Evolutionary conservation across 1,139 yeast genomes (phyloP).

Genomic region (Pichia sp.): DNA sequence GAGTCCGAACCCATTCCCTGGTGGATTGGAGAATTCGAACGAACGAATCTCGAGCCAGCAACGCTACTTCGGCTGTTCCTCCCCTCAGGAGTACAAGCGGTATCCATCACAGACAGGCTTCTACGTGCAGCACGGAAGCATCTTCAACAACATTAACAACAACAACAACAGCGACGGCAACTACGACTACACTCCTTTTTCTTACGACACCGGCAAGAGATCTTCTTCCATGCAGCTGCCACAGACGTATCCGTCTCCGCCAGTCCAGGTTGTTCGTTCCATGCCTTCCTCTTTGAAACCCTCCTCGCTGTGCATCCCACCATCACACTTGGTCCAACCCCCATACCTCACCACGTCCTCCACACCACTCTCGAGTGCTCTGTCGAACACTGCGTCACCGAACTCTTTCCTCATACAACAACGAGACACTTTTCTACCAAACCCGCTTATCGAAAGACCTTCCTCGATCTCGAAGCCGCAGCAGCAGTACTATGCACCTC

Average conservation of each 20-base stretch:
- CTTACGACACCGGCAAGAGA: not conserved
- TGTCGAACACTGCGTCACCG: not conserved
- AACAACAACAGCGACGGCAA: not conserved
- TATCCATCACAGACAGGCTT: not conserved
- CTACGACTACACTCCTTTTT: not conserved
- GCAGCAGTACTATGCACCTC: not conserved
- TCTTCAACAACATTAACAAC: not conserved
- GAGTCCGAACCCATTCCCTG: not conserved
- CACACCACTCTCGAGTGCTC: constrained; percentile 1
- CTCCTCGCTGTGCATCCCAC: not conserved
- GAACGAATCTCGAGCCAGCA: not conserved
- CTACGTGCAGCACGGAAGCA: not conserved
- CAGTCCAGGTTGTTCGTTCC: not conserved
- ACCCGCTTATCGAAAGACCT: not conserved
- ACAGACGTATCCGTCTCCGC: constrained; percentile 1
- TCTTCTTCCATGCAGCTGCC: not conserved
- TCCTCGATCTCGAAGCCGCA: not conserved
- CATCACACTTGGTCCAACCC: constrained; percentile 2
- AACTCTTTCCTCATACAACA: not conserved
- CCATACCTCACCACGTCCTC: constrained; percentile 3
- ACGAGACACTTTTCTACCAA: not conserved
- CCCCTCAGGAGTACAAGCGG: not conserved
- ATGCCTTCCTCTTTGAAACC: not conserved
- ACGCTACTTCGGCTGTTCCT: not conserved
- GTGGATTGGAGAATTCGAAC: not conserved